Conservation (phyloP, 208 protist species). For the Wallacemonas sp. region DNA sequence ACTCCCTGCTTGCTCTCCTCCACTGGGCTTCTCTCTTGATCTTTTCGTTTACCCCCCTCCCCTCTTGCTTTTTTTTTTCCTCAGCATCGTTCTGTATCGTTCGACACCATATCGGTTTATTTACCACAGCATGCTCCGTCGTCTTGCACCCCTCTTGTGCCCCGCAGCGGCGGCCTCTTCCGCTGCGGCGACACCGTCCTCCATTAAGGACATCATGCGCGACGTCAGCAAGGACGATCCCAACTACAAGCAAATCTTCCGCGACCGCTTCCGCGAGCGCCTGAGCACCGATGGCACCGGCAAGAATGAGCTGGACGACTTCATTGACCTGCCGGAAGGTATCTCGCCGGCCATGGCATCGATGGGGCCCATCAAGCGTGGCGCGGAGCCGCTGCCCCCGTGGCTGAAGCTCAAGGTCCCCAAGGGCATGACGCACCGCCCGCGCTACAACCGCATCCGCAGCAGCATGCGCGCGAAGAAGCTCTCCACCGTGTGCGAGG, state of each 20-base stretch:
- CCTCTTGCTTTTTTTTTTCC: no score
- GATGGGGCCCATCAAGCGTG: conserved; percentile 78
- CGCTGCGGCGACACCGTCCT: not conserved
- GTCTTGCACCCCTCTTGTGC: not conserved
- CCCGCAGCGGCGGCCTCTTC: conserved; percentile 15
- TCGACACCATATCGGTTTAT: not conserved
- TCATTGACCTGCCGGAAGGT: conserved; percentile 77
- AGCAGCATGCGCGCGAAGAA: conserved; percentile 82
- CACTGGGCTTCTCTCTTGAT: no score
- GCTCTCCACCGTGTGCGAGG: conserved; percentile 91
- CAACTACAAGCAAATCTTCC: conserved; percentile 74
- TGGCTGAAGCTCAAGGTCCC: conserved; percentile 93
- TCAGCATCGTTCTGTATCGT: no score
- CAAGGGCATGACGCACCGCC: conserved; percentile 76
- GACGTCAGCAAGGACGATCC: conserved; percentile 46
- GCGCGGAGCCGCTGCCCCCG: conserved; percentile 83
- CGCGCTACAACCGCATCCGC: conserved; percentile 84
- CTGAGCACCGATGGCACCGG: conserved; percentile 66
- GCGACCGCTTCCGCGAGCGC: conserved; percentile 72
- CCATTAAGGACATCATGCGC: conserved; percentile 24
- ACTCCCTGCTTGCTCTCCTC: no score
- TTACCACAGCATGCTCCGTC: not conserved
- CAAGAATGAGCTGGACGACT: conserved; percentile 75
- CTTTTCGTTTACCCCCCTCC: no score
- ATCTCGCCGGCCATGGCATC: conserved; percentile 60